Base-by-base conservation (phyloP, 1,284 basidiomycete species). In the Rhodotorula mucilaginosa region DNA sequence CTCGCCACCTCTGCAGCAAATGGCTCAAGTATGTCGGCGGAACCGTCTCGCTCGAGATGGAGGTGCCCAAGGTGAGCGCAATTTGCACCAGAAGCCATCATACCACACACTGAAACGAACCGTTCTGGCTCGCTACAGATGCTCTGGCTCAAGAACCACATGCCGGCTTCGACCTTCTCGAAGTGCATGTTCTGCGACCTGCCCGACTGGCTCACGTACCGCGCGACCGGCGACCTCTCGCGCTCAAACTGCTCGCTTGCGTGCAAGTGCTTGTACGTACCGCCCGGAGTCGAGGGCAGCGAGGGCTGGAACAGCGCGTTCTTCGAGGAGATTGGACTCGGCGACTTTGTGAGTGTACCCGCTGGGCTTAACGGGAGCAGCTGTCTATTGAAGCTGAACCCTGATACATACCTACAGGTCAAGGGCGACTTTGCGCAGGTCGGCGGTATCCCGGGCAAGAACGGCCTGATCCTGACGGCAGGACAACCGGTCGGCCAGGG, bases 181-280 rank as follows among this genome's bases (percentile, higher is more conserved):
- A 83, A 86, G 64, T 93, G 90, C 83, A 90, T 93, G 81, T 96
- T 99, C 84, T 99, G 97, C 82, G 97, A 99, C 82, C 87, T 99
- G 39, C 96, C 96, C 21, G 96, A 99, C 83, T 98, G 89, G 83
- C 87, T 99, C 67, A 97, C 96, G 0, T 99, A 94, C 84, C 89
- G 88, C 66, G 92, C 93, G 5, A 99, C 97, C 1, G 85, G 85
- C 31, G 86, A 88, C 71, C 84, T 84, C 74, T 90, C 90, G 10
- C 89, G 96, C 47, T 97, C 93, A 5, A 89, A 88, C 81, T 98
- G 96, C 83, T 97, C 94, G 2, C 84, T 98, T 58, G 93, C 93
- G 0, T 99, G 96, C 86, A 99, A 99, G 84, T 98, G 91, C 82
- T 93, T 92, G 2, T 99, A 90, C 81, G 89, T 99, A n/a, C 93